phyloP scores from a whole-genome alignment of 1,139 yeast species.

The Geotrichum phurueaensis region DNA sequence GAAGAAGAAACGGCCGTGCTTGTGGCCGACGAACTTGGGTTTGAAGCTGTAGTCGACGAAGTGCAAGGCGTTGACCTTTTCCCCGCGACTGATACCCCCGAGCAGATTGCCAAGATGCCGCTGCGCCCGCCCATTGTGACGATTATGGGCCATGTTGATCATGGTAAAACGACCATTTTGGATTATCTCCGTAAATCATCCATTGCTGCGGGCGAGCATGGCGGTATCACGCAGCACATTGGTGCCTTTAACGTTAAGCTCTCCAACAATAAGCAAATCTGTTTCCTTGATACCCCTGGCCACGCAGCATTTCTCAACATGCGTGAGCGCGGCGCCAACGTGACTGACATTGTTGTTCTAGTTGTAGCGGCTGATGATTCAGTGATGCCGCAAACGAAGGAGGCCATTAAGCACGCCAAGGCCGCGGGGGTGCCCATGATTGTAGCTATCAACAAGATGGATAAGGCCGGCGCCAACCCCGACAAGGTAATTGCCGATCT shows the following conservation, averaged over 20 bases:
- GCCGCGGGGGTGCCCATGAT: slow-evolving; percentile 78
- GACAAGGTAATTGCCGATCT: slow-evolving; percentile 74
- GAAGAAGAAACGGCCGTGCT: slow-evolving; percentile 81
- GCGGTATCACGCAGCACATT: slow-evolving; percentile 96
- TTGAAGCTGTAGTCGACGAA: slow-evolving; percentile 52
- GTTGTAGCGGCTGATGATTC: slow-evolving; percentile 99
- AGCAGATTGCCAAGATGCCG: slow-evolving; percentile 37
- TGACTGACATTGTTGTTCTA: slow-evolving; percentile 84
- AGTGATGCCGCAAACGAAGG: slow-evolving; percentile 95
- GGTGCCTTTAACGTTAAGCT: slow-evolving; percentile 91
- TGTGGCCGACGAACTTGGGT: slow-evolving; percentile 85
- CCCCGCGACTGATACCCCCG: slow-evolving; percentile 39
- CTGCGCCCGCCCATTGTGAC: slow-evolving; percentile 91
- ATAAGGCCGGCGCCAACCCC: slow-evolving; percentile 65
- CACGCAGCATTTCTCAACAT: slow-evolving; percentile 94
- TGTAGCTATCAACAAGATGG: slow-evolving; percentile 91
- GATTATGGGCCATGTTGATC: slow-evolving; percentile 98
- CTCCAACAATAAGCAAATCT: slow-evolving; percentile 62
- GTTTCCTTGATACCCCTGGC: slow-evolving; percentile 96
- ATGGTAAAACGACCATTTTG: slow-evolving; percentile 91
- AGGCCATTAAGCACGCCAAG: slow-evolving; percentile 90
- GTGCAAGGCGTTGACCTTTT: slow-evolving; percentile 60
- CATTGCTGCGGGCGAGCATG: slow-evolving; percentile 78
- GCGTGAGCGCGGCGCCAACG: slow-evolving; percentile 94
- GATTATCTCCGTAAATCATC: slow-evolving; percentile 81